Base-by-base conservation (phyloP, 2,329 filamentous ascomycete species). In the Botrytis porri region DNA sequence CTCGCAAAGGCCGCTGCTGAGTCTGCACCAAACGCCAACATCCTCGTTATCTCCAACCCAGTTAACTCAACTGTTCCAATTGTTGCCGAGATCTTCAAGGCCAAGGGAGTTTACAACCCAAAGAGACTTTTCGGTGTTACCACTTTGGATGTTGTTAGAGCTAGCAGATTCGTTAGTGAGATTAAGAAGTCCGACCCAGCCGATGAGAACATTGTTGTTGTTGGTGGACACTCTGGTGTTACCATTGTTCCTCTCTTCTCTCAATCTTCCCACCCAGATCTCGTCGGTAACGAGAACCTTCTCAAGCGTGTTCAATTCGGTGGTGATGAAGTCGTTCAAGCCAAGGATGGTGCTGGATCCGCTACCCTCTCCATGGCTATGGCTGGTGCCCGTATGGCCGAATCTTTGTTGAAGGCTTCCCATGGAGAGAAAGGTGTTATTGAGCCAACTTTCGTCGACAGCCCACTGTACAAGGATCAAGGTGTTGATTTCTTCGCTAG, bases 1-100 rank as follows among this genome's bases (percentile, higher is more conserved):
- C 88, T 99, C 78, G 92, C 97, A 80, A 92, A 97, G 87, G 91
- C 93, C 70, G 90, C 94, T 80, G 94, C 95, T 79, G 91, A 98
- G 82, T 90, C 92, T 81, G 91, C 91, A 82, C 96, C 96, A 82
- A 97, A 98, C 83, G 96, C 96, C 72, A 97, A 92, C 86, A 90
- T 97, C 83, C 90, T 98, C 77, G 91, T 99, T 86, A 99, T 99
- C 85, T 98, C 95, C 81, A 99, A 99, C 90, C 96, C 96, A 74
- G 96, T 99, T 85, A 99, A 99, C 91, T 97, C 94, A 70, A 99
- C 96, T 73, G 96, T 99, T 73, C 96, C 96, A 76, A 98, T 99
- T 81, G 93, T 96, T 77, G 96, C 95, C 79, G 96, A 99, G 88
- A 93, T 98, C 75, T 91, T 99, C 83, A 98, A 98, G 90, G 87